phyloP scores from a whole-genome alignment of 768 basidiomycete species.

The Mycena maculata region DNA sequence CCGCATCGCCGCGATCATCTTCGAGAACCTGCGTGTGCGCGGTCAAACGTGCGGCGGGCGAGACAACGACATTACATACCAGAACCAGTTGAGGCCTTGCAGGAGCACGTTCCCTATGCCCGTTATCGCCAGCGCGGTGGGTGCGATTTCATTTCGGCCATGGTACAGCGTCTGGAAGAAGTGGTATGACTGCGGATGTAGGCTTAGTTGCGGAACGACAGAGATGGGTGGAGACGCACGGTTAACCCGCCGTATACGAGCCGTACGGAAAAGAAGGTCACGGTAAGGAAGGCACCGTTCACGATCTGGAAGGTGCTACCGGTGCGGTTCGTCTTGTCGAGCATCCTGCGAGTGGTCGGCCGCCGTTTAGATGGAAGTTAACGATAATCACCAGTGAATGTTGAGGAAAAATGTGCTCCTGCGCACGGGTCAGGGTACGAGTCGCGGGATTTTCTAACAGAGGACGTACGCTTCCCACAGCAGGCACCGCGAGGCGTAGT shows the following conservation, averaged over 20 bases:
- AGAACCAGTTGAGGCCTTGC: slow-evolving; percentile 81
- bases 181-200: slow-evolving; percentile 63
- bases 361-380: neutral
- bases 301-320: slow-evolving; percentile 74
- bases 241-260: slow-evolving; percentile 75
- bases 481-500: slow-evolving; percentile 81
- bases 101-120: slow-evolving; percentile 71
- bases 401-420: slow-evolving; percentile 91
- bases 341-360: slow-evolving; percentile 58
- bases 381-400: slow-evolving; percentile 76
- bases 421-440: slow-evolving; percentile 14
- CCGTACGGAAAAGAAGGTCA: slow-evolving; percentile 76
- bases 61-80: slow-evolving; percentile 59
- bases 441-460: neutral
- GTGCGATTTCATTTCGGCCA: slow-evolving; percentile 66
- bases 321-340: slow-evolving; percentile 81
- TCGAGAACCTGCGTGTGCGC: slow-evolving; percentile 66
- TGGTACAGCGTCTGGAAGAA: slow-evolving; percentile 71
- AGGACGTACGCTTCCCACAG: slow-evolving; percentile 82
- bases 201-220: neutral
- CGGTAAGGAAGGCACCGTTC: slow-evolving; percentile 77
- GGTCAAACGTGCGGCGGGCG: slow-evolving; percentile 2
- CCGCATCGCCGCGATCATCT: slow-evolving; percentile 75
- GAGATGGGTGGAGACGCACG: slow-evolving; percentile 37
- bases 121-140: slow-evolving; percentile 62